phyloP scores from a whole-genome alignment of 2,329 filamentous ascomycete genomes.

The Stachybotrys chlorohalonatus region DNA sequence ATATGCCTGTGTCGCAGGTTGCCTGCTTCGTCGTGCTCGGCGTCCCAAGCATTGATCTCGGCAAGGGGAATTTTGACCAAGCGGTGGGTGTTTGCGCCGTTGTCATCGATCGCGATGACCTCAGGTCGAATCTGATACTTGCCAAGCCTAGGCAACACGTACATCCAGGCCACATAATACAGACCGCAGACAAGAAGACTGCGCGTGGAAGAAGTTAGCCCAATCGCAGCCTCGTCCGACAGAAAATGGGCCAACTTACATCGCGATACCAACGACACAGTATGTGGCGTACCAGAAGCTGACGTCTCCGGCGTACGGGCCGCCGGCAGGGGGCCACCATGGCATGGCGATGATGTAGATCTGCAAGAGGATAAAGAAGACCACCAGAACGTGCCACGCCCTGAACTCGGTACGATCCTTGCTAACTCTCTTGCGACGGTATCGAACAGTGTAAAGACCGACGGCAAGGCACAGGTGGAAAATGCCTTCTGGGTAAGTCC shows the following conservation, averaged over 20 bases:
- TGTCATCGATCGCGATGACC: conserved; percentile 38
- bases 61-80: conserved; percentile 44
- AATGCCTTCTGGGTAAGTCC: conserved; percentile 46
- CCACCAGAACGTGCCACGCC: conserved; percentile 48
- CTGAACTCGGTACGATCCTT: conserved; percentile 42
- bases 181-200: conserved; percentile 42
- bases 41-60: conserved; percentile 48
- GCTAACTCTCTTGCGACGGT: conserved; percentile 40
- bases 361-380: conserved; percentile 52
- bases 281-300: conserved; percentile 70
- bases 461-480: conserved; percentile 48
- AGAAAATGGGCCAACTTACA: conserved; percentile 35
- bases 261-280: conserved; percentile 51
- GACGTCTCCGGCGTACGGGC: conserved; percentile 52
- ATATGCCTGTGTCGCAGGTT: background rate
- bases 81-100: conserved; percentile 31
- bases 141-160: conserved; percentile 41
- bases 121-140: conserved; percentile 48
- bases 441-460: conserved; percentile 50
- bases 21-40: conserved; percentile 42
- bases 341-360: conserved; percentile 59
- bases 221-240: background rate
- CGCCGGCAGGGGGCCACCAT: conserved; percentile 58
- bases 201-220: background rate
- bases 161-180: conserved; percentile 53